Percentiles rank a stretch among this genome's conserved stretches.
Evolutionary conservation across 1,284 basidiomycete genomes (phyloP).

Genomic region (Papiliotrema fonsecae): DNA sequence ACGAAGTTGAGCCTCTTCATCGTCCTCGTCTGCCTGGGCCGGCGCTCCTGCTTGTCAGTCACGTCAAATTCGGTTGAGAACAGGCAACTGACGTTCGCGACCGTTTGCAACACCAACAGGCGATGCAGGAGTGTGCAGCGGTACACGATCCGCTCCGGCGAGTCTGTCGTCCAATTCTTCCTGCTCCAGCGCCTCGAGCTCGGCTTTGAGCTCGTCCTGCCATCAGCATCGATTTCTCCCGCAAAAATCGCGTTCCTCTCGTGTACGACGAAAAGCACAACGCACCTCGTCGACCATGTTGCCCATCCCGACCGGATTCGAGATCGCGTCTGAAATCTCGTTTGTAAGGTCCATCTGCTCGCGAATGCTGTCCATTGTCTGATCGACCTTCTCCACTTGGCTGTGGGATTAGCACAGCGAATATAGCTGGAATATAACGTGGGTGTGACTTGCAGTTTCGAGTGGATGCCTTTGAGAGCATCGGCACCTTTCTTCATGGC

Average conservation of each 20-base stretch:
- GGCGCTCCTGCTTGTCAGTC: conserved; percentile 12
- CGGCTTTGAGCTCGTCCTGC: conserved; percentile 75
- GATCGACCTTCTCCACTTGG: conserved; percentile 85
- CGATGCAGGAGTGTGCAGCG: conserved; percentile 74
- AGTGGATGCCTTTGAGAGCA: conserved; percentile 88
- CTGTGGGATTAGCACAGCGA: conserved; percentile 49
- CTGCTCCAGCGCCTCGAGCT: conserved; percentile 87
- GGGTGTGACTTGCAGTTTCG: conserved; percentile 67
- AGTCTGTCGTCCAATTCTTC: conserved; percentile 84
- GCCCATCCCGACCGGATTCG: conserved; percentile 66
- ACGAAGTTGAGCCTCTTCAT: conserved; percentile 88
- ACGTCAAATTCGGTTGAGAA: background rate
- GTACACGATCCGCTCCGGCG: conserved; percentile 83
- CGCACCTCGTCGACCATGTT: conserved; percentile 68
- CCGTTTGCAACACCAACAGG: conserved; percentile 51
- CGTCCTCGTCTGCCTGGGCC: conserved; percentile 60
- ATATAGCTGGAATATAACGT: no score
- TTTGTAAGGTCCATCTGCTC: conserved; percentile 92
- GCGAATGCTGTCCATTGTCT: conserved; percentile 81
- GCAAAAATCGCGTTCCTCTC: no score
- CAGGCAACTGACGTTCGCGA: conserved; percentile 53
- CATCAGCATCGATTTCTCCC: background rate
- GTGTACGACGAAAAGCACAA: conserved; percentile 4
- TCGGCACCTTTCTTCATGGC: conserved; percentile 96
- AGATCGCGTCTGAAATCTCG: conserved; percentile 94